Conservation (phyloP, 768 basidiomycete species). For the Suillus fuscotomentosus region DNA sequence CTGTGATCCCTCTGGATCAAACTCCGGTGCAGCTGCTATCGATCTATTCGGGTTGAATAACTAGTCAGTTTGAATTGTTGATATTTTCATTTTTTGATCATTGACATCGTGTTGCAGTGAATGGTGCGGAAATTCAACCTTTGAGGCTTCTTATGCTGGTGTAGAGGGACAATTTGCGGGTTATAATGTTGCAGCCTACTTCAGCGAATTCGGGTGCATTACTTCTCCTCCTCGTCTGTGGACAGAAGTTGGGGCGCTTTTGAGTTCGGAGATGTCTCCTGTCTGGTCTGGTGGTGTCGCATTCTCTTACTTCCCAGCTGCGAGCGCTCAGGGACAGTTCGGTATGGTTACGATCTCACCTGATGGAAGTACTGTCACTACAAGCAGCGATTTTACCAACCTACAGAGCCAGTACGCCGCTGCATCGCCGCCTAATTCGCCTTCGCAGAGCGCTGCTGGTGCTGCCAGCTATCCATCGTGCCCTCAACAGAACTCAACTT, state of each 20-base stretch:
- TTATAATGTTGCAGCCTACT: slow-evolving; percentile 83
- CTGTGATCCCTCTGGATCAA: slow-evolving; percentile 58
- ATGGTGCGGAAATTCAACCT: slow-evolving; percentile 76
- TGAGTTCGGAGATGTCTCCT: slow-evolving; percentile 67
- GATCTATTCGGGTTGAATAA: slow-evolving; percentile 88
- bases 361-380: slow-evolving; percentile 65
- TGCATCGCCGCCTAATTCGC: slow-evolving; percentile 61
- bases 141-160: slow-evolving; percentile 53
- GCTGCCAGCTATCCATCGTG: slow-evolving; percentile 54
- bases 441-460: slow-evolving; percentile 55
- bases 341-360: slow-evolving; percentile 80
- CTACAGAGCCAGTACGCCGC: slow-evolving; percentile 61
- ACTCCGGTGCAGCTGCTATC: slow-evolving; percentile 61
- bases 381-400: slow-evolving; percentile 64
- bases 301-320: slow-evolving; percentile 86
- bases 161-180: slow-evolving; percentile 54
- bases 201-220: slow-evolving; percentile 86
- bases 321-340: slow-evolving; percentile 69
- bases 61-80: slow-evolving; percentile 52
- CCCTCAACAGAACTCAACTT: slow-evolving; percentile 55
- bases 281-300: slow-evolving; percentile 90
- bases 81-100: slow-evolving; percentile 3
- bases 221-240: slow-evolving; percentile 63
- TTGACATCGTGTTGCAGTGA: slow-evolving; percentile 44
- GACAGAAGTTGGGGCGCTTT: slow-evolving; percentile 76